Base-by-base conservation (phyloP, 2,329 filamentous ascomycete genomes). In the Cryphonectria radicalis region DNA sequence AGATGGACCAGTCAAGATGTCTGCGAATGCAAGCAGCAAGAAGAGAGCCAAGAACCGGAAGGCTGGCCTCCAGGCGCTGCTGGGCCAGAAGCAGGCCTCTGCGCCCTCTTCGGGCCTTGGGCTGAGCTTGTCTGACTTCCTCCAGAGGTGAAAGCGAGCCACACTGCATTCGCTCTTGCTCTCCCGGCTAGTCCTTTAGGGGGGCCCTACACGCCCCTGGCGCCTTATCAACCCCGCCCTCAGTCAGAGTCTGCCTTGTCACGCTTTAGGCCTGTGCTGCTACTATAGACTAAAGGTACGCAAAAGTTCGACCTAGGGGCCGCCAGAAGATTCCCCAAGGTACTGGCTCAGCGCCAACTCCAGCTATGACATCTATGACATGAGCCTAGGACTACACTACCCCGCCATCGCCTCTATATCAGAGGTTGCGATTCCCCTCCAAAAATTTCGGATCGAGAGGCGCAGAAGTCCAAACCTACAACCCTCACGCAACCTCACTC, bases 1-100 rank as follows among this genome's bases (percentile, higher is more conserved):
- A 1, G 8, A n/a, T 14, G 76, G 76, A 28, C 66, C 70, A 79
- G 67, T 83, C 77, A 76, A 79, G 72, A 75, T 72, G 22, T 82
- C 84, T 1, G 81, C 85, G 46, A 90, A 88, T 77, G 85, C 87
- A 10, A 88, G 81, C 80, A 91, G 88, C 81, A 91, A 89, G 80
- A 91, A 91, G 81, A 84, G 89, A 66, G 88, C 90, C 43, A 92
- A 90, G 80, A 87, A 82, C 73, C 84, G 89, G 72, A 92, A 91
- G 79, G 87, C 88, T 46, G 89, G 89, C 0, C 81, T 93, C n/a
- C 88, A 91, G 77, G 89, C 90, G 66, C 78, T 92, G 57, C 81
- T 92, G n/a, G 84, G 85, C 64, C 87, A 88, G 74, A 83, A 82
- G 67, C 83, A 82, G 76, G 76, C 81, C 5, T 76, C 82, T 17